Base-by-base conservation (phyloP, 2,329 filamentous ascomycete genomes). In the Decorospora gaudefroyi region DNA sequence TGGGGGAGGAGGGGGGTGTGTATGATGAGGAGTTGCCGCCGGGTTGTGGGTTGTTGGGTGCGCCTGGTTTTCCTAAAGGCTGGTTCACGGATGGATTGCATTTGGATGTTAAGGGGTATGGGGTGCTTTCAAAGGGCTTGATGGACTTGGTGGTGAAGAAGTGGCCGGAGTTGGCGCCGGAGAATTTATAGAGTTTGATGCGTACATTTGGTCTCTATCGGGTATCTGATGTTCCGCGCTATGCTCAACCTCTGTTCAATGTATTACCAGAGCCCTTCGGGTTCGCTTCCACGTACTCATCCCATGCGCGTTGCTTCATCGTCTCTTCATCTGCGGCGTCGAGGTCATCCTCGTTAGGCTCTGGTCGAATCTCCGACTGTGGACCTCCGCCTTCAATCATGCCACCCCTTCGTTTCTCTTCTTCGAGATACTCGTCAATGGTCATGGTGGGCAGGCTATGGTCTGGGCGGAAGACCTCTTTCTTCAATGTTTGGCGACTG, bases 401-500 rank as follows among this genome's bases (percentile, higher is more conserved):
- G 13, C 89, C 89, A 11, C 93, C 93, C 51, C 88, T 78, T 55
- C 82, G 80, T 64, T 81, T 81, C 74, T 97, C 93, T 71, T 97
- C 92, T 38, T 95, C 93, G 11, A 99, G 77, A 65, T 97, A 99
- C 74, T 99, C 93, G 59, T 99, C 93, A 50, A 99, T 96, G 1
- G 84, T 88, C 93, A 99, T 97, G 3, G 93, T 97, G 1, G 93
- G 93, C 46, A 99, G 74, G 71, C 89, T 96, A 68, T 99, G 93
- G 6, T 93, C 90, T 0, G 90, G 83, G 42, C 88, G 81, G 72
- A 99, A 99, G 0, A 99, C 92, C 2, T 87, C 87, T 46, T 85
- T 78, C 48, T 85, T 82, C 46, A 96, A 72, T 49, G 90, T 85
- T 50, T 89, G 83, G 25, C 93, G 81, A 55, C 79, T 86, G 46